phyloP scores from a whole-genome alignment of 495 filamentous ascomycete genomes.

The Xylaria nigripes region DNA sequence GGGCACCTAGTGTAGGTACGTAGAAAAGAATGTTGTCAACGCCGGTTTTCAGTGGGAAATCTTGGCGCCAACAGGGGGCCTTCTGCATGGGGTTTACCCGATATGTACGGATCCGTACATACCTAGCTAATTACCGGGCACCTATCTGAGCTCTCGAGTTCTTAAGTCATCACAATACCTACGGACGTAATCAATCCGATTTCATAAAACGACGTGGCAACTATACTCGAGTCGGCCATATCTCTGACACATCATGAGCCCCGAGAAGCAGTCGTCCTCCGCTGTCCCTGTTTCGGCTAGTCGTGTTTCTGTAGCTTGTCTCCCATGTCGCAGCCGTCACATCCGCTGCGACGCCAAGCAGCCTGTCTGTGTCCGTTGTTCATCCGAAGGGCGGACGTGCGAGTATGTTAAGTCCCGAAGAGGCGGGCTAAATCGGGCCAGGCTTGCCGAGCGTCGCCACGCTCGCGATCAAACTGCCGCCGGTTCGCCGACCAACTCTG shows the following conservation, averaged over 20 bases:
- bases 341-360: conserved; percentile 47
- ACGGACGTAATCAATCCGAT: no score
- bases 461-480: conserved; percentile 21
- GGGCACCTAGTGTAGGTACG: no score
- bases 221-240: no score
- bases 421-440: conserved; percentile 32
- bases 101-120: no score
- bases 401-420: conserved; percentile 42
- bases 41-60: no score
- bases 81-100: no score
- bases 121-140: no score
- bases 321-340: conserved; percentile 49
- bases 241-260: neutral
- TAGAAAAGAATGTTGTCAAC: no score
- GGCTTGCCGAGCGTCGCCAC: conserved; percentile 16
- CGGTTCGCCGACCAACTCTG: conserved; percentile 13
- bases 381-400: conserved; percentile 36
- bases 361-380: conserved; percentile 39
- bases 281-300: conserved; percentile 18
- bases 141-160: no score
- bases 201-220: no score
- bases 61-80: no score
- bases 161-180: no score
- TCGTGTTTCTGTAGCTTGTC: conserved; percentile 43
- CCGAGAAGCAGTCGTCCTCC: conserved; percentile 6